A percentile compares a stretch with the other conserved stretches of the same genome.
phyloP scores from a whole-genome alignment of 352 stramenopile genomes.

The Globisporangium megalacanthum region DNA sequence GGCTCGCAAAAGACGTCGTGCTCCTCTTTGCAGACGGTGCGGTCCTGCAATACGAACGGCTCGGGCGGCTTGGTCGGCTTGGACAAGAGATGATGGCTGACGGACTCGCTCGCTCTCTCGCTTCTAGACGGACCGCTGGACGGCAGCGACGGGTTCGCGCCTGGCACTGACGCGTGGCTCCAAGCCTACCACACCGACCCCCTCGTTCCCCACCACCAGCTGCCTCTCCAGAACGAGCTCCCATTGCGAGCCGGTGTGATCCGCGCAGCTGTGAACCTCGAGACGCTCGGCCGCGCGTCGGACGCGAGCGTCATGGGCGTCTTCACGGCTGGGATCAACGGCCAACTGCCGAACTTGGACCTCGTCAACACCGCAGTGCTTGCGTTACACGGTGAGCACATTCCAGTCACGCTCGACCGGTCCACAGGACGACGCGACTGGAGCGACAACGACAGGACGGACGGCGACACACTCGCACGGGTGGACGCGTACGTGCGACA shows the following conservation, averaged over 20 bases:
- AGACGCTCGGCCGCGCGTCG: constrained; percentile 31
- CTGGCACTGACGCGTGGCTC: constrained; percentile 69
- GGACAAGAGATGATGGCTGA: not conserved
- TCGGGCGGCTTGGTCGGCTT: not conserved
- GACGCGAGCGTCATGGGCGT: constrained; percentile 38
- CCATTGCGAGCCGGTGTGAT: constrained; percentile 74
- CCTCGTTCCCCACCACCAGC: constrained; percentile 16
- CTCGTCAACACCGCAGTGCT: constrained; percentile 76
- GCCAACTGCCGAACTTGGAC: constrained; percentile 83
- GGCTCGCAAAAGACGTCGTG: constrained; percentile 82
- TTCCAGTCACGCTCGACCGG: constrained; percentile 48
- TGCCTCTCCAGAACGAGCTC: constrained; percentile 24
- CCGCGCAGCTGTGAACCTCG: constrained; percentile 68
- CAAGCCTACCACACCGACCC: constrained; percentile 65
- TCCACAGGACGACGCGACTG: constrained; percentile 23
- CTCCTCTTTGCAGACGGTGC: constrained; percentile 69
- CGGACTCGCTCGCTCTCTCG: not conserved
- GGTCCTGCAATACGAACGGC: not conserved
- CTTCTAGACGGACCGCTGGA: constrained; percentile 51
- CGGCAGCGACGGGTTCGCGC: constrained; percentile 50
- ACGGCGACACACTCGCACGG: constrained; percentile 11
- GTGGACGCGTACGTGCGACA: constrained; percentile 4
- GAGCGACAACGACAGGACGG: not conserved
- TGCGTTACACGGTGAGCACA: constrained; percentile 35
- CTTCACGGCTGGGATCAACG: constrained; percentile 70